Evolutionary conservation across 768 basidiomycete species (phyloP).

Genomic region (Boletus coccyginus): DNA sequence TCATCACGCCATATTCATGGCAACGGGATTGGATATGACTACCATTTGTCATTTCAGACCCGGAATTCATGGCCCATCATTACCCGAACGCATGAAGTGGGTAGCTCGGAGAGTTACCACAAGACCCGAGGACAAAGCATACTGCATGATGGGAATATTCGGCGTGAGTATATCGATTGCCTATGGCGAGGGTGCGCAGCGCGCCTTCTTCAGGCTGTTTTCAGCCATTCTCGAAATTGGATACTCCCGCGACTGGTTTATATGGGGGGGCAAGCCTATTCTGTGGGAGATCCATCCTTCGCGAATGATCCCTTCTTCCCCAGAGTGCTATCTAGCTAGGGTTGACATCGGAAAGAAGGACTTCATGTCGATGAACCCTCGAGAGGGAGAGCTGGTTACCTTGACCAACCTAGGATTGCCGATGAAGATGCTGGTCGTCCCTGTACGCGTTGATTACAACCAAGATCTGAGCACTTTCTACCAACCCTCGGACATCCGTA

Average conservation of each 20-base stretch:
- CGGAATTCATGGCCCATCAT: neutral
- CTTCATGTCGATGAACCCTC: neutral
- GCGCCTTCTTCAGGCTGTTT: neutral
- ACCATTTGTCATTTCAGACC: neutral
- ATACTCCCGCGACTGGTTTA: neutral
- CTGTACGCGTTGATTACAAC: neutral
- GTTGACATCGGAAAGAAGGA: neutral
- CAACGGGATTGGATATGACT: neutral
- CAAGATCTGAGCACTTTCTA: neutral
- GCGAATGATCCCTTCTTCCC: neutral
- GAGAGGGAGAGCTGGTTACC: neutral
- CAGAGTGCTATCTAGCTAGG: neutral
- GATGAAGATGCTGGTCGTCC: neutral
- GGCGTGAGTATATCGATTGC: neutral
- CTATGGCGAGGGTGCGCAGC: neutral
- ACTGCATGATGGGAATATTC: neutral
- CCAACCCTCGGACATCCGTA: neutral
- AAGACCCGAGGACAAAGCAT: neutral
- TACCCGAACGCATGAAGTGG: neutral
- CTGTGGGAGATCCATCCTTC: neutral
- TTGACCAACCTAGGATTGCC: neutral
- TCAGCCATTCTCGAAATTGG: neutral
- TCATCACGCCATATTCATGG: neutral
- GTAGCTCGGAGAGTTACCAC: neutral
- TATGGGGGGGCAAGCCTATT: neutral